Evolutionary conservation across 495 filamentous ascomycete genomes (phyloP), one percentile per base, ranked within the genome.

Genomic region (Gamarada debralockiae): DNA sequence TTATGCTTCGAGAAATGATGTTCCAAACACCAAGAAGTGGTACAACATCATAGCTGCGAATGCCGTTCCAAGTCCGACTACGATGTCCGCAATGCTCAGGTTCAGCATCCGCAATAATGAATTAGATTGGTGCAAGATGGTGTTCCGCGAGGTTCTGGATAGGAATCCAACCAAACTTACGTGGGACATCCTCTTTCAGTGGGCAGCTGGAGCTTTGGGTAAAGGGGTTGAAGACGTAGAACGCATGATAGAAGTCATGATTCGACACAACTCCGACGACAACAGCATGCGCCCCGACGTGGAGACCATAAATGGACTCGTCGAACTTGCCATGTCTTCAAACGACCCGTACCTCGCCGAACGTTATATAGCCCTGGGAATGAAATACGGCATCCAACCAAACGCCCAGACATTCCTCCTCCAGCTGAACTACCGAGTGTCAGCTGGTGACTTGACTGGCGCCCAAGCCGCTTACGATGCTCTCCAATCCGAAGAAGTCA

Each of bases 111-210:
- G 79, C 15, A 82, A 80, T 42, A 65, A 77, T 12, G 77, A 90
- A 34, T 55, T 73, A 8, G 70, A 79, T 1, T 92, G 84, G 79
- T 85, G 83, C 2, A 72, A 77, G 42, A 58, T 73, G 15, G 69
- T 95, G 18, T 81, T 89, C 33, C 70, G 81, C 27, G 69, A 79
- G 3, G 61, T 91, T 15, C 62, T 83, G 22, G 68, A 74, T 39
- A 65, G 54, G 15, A 70, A 56, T 15, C 76, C 74, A 23, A 29
- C 53, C 23, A 78, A 85, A 33, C 68, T 75, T 21, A 66, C 62
- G n/a, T 86, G 86, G 78, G 82, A 91, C 57, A 74, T 85, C 25
- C 69, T 85, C 6, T 75, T 96, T 37, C 78, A 86, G 42, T 95
- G 87, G 87, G 82, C 88, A 22, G 85, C 84, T 12, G 75, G 84